Evolutionary conservation across 371 early-diverging fungal genomes (phyloP).

Genomic region (Mortierella sp.): DNA sequence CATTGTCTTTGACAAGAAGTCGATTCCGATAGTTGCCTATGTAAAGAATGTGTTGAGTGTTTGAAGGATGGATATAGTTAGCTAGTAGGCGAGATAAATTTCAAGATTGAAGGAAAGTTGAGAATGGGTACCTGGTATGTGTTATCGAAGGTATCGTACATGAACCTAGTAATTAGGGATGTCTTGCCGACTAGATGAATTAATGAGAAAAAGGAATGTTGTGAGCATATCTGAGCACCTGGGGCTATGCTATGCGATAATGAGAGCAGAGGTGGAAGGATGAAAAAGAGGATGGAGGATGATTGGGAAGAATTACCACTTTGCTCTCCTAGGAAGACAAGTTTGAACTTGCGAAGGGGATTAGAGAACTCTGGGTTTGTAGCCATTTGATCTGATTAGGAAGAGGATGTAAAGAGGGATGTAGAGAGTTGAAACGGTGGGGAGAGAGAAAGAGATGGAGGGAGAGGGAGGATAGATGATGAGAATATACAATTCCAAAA

Average conservation of each 20-base stretch:
- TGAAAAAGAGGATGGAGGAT: constrained; percentile 1
- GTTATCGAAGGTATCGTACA: constrained; percentile 99
- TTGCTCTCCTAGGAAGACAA: constrained; percentile 96
- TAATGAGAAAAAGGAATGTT: background rate
- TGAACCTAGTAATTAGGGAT: constrained; percentile 97
- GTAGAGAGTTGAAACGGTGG: background rate
- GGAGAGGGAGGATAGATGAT: too few species aligned
- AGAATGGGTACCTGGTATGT: constrained; percentile 86
- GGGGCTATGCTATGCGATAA: background rate
- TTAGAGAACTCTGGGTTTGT: constrained; percentile 63
- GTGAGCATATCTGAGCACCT: constrained; percentile 1
- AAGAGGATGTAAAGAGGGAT: constrained; percentile 8
- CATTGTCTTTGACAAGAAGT: constrained; percentile 99
- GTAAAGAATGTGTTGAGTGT: constrained; percentile 10
- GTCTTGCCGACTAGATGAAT: constrained; percentile 95
- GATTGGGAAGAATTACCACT: constrained; percentile 74
- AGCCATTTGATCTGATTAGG: constrained; percentile 29
- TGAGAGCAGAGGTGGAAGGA: constrained; percentile 2
- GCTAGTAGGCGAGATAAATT: background rate
- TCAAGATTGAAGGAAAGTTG: background rate
- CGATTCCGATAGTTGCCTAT: constrained; percentile 99
- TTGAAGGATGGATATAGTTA: background rate
- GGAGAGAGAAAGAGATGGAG: background rate
- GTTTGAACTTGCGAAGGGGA: constrained; percentile 89
- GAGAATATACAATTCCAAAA: too few species aligned